Base-by-base conservation (phyloP, 352 stramenopile species). In the Pythium apleroticum region DNA sequence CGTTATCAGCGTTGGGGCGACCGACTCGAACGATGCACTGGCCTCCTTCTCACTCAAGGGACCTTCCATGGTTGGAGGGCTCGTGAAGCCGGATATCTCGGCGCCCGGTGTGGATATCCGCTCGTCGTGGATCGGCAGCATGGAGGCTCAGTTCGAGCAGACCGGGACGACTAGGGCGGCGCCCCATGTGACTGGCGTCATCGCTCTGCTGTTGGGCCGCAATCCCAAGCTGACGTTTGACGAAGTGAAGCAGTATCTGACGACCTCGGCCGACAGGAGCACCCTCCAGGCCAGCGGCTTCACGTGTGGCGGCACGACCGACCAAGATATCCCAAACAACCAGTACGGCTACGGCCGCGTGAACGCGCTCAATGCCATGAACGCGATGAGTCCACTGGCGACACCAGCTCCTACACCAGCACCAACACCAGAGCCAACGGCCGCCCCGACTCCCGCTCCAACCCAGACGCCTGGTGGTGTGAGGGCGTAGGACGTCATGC, bases 341-440 rank as follows among this genome's bases (percentile, higher is more conserved):
- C 45, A 60, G n/a, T 68, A 63, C 27, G 70, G 70, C 31, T 71
- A 74, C 25, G 70, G 70, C 30, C 70, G 66, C 33, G 24, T 76
- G 17, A 65, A 76, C 49, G 58, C 48, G 14, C 6, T 57, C 3
- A 25, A 22, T 48, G 39, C 39, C n/a, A 24, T 48, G 39, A 48
- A 48, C 4, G 8, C 33, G 0, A 24, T 24, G 39, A 9, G 15
- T 25, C 5, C 4, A 3, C 37, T n/a, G 3, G 15, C 39, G 9
- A 22, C 39, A 2, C 39, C 39, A 48, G 39, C 17, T 48, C 39
- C 39, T 19, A 48, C 39, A 4, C 39, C 17, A 4, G 39, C 39
- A 8, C 30, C 30, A 0, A 33, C 30, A 5, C 0, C 30, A 1
- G 30, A 5, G 5, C 30, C 30, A 33, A 33, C 30, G 0, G 0